phyloP scores from a whole-genome alignment of 2,329 filamentous ascomycete genomes.

The Phialemonium atrogriseum region DNA sequence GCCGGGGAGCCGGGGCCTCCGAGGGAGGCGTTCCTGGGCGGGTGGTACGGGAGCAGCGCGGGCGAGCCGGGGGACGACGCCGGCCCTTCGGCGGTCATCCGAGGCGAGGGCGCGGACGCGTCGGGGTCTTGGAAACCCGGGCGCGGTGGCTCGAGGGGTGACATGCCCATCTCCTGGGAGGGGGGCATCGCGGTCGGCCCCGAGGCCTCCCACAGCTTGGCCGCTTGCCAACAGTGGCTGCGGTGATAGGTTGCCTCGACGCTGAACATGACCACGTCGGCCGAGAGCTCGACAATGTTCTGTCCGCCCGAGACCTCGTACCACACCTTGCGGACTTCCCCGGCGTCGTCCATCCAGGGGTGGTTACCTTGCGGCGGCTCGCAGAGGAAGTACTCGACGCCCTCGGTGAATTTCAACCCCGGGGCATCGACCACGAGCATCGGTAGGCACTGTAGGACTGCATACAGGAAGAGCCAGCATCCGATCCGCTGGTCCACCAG shows the following conservation, averaged over 20 bases:
- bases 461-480: slow-evolving; percentile 76
- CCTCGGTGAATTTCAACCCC: slow-evolving; percentile 57
- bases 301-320: slow-evolving; percentile 61
- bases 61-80: slow-evolving; percentile 7
- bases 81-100: slow-evolving; percentile 1
- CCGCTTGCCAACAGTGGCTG: slow-evolving; percentile 47
- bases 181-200: slow-evolving; percentile 5
- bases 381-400: slow-evolving; percentile 76
- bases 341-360: slow-evolving; percentile 64
- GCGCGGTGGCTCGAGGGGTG: slow-evolving; percentile 18
- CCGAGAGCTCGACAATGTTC: slow-evolving; percentile 48
- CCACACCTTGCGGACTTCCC: slow-evolving; percentile 60
- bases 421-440: slow-evolving; percentile 72
- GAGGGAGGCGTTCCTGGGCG: slow-evolving; percentile 13
- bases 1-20: slow-evolving; percentile 6
- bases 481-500: slow-evolving; percentile 64
- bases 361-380: slow-evolving; percentile 63
- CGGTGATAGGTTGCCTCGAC: slow-evolving; percentile 53
- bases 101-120: slow-evolving; percentile 3
- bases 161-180: slow-evolving; percentile 7
- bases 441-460: slow-evolving; percentile 67
- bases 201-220: slow-evolving; percentile 37
- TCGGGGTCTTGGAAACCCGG: slow-evolving; percentile 21
- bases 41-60: slow-evolving; percentile 4
- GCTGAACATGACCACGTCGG: slow-evolving; percentile 52